A percentile compares a stretch with the other conserved stretches of the same genome.
These are phyloP conservation scores for Phlyctochytrium bullatum DNA, from an alignment of 192 early-diverging fungal genomes.

Conservation along the genomic window DNA sequence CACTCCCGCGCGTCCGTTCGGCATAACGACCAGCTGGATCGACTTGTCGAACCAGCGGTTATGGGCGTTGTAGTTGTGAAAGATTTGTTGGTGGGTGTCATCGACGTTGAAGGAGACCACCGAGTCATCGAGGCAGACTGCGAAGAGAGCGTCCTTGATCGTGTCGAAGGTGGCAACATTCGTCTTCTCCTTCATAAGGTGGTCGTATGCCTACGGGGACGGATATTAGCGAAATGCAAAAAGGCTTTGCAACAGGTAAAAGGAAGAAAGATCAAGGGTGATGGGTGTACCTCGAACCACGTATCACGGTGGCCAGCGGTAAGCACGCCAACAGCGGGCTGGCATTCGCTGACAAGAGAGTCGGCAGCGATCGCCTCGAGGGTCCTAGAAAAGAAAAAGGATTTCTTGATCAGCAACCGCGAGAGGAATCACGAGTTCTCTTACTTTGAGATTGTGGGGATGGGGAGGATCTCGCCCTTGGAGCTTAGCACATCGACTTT, in stretches of 20 bases:
- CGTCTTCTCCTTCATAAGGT: slow-evolving; percentile 24
- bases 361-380: slow-evolving; percentile 1
- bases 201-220: slow-evolving; percentile 26
- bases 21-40: slow-evolving; percentile 81
- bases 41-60: slow-evolving; percentile 99
- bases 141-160: slow-evolving; percentile 82
- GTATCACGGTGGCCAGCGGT: slow-evolving; percentile 87
- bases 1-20: slow-evolving; percentile 81
- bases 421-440: no score
- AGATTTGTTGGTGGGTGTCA: slow-evolving; percentile 66
- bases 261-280: slow-evolving; percentile 3
- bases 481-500: slow-evolving; percentile 71
- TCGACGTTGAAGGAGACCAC: slow-evolving; percentile 59
- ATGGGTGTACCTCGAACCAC: slow-evolving; percentile 67
- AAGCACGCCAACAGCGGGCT: slow-evolving; percentile 73
- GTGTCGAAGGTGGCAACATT: slow-evolving; percentile 59
- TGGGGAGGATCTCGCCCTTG: slow-evolving; percentile 62
- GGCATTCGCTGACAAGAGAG: slow-evolving; percentile 8
- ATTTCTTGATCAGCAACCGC: no score
- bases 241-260: background rate
- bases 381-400: no score
- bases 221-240: background rate
- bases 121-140: slow-evolving; percentile 82
- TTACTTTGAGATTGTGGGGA: slow-evolving; percentile 2
- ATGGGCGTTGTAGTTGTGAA: slow-evolving; percentile 70